Evolutionary conservation across 192 early-diverging fungal species (phyloP).

Genomic region (Polychytrium aggregatum): DNA sequence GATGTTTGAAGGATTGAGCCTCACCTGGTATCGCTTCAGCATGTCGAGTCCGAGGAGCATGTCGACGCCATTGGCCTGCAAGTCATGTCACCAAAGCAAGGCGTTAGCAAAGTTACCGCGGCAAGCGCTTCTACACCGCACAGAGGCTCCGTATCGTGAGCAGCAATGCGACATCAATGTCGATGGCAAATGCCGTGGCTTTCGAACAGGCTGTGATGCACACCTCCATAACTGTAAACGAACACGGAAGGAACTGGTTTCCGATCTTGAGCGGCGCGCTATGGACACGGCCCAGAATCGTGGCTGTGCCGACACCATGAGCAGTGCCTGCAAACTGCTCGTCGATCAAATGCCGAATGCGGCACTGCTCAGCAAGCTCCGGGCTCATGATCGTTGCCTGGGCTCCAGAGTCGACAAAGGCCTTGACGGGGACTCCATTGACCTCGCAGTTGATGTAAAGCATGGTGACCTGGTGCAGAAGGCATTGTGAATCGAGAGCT

Average conservation of each 20-base stretch:
- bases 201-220: not conserved
- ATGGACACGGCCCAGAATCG: slow-evolving; percentile 92
- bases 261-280: slow-evolving; percentile 75
- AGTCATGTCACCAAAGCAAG: not conserved
- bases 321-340: slow-evolving; percentile 80
- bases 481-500: too few species aligned
- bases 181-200: not conserved
- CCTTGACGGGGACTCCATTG: slow-evolving; percentile 80
- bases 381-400: slow-evolving; percentile 83
- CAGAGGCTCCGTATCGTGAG: not conserved
- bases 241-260: slow-evolving; percentile 66
- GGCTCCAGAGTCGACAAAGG: slow-evolving; percentile 95
- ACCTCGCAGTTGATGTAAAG: slow-evolving; percentile 84
- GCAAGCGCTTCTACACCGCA: not conserved
- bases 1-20: slow-evolving; percentile 1
- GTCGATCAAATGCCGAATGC: slow-evolving; percentile 84
- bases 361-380: slow-evolving; percentile 44
- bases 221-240: slow-evolving; percentile 85
- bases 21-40: slow-evolving; percentile 75
- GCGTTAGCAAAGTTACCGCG: not conserved
- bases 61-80: slow-evolving; percentile 68
- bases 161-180: not conserved
- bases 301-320: slow-evolving; percentile 89
- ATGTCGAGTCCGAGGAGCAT: slow-evolving; percentile 93
- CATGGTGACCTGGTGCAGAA: slow-evolving; percentile 53